Conservation (phyloP, 2,329 filamentous ascomycete species). For the Trichoderma breve region DNA sequence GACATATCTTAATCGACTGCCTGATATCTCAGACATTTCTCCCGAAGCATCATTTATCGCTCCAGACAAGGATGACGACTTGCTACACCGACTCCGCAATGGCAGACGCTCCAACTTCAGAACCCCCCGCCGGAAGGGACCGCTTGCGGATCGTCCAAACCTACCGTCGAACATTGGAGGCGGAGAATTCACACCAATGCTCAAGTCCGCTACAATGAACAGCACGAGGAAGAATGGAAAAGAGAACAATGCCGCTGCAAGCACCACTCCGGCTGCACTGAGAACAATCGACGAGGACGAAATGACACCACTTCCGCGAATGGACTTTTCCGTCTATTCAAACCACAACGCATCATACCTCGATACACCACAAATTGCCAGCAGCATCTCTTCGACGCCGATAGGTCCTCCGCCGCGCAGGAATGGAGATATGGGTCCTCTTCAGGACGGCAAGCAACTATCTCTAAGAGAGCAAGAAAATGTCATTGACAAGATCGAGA, state of each 20-base stretch:
- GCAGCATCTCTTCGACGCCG: slow-evolving; percentile 81
- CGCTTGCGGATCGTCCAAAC: slow-evolving; percentile 70
- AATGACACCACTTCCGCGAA: slow-evolving; percentile 69
- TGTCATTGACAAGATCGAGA: slow-evolving; percentile 92
- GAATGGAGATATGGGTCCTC: slow-evolving; percentile 61
- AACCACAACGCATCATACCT: slow-evolving; percentile 63
- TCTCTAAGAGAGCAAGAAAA: slow-evolving; percentile 93
- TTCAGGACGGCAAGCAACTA: slow-evolving; percentile 85
- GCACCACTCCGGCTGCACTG: slow-evolving; percentile 65
- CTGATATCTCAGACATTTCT: slow-evolving; percentile 75
- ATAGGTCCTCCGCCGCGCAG: slow-evolving; percentile 66
- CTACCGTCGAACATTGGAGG: slow-evolving; percentile 62
- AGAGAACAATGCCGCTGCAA: slow-evolving; percentile 57
- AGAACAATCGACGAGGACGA: slow-evolving; percentile 67
- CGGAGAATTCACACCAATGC: slow-evolving; percentile 88
- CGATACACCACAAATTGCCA: slow-evolving; percentile 72
- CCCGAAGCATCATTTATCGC: slow-evolving; percentile 85
- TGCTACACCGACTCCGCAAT: slow-evolving; percentile 73
- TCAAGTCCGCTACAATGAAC: slow-evolving; percentile 76
- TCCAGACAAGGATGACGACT: slow-evolving; percentile 65
- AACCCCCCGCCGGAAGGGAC: slow-evolving; percentile 71
- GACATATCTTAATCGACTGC: slow-evolving; percentile 69
- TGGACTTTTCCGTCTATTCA: slow-evolving; percentile 70
- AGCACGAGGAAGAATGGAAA: slow-evolving; percentile 65
- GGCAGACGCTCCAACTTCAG: slow-evolving; percentile 60